Evolutionary conservation across 75 land plant species (phyloP), one percentile per base, ranked within the genome.

Genomic region (Sequoiadendron giganteum): DNA sequence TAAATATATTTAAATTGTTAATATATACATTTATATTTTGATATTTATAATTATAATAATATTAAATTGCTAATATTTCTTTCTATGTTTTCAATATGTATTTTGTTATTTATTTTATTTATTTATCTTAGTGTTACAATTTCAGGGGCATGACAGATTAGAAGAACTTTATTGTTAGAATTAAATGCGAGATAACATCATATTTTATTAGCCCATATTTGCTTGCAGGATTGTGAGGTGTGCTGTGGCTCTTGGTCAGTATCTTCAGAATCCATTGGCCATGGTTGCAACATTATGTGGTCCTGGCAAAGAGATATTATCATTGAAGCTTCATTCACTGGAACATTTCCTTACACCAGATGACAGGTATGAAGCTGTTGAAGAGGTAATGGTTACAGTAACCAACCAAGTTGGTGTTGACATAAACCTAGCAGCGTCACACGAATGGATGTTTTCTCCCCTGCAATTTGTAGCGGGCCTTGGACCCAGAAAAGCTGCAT

Each of bases 201-300:
- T 83, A 18, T 54, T 36, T 86, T 77, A 34, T 43, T 30, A 85
- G 13, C 49, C 55, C 45, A 84, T 75, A n/a, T 88, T 4, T 45
- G 39, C 76, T 91, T 77, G 43, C 90, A 98, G 97, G 82, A 95
- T 95, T 87, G 96, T 98, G 3, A 95, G 94, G 87, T 97, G 98
- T 45, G 98, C 98, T 84, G 96, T 94, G 48, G 98, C 97, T 68
- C 93, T 98, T 90, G 98, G 98, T 36, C 94, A 98, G 28, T 95
- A 93, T 86, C 93, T 96, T 68, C 99, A 98, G 90, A 98, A 96
- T 88, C 99, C 99, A 76, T 87, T 98, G 86, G 98, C 99, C 13
- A 94, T 96, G 95, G 91, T 98, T 90, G 94, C 99, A 68, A 91
- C 99, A 68, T 88, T 98, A 42, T 98, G 99, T 94, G 99, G 99